Evolutionary conservation across 1,139 yeast genomes (phyloP).

Genomic region (Pneumocystis oryctolagi): DNA sequence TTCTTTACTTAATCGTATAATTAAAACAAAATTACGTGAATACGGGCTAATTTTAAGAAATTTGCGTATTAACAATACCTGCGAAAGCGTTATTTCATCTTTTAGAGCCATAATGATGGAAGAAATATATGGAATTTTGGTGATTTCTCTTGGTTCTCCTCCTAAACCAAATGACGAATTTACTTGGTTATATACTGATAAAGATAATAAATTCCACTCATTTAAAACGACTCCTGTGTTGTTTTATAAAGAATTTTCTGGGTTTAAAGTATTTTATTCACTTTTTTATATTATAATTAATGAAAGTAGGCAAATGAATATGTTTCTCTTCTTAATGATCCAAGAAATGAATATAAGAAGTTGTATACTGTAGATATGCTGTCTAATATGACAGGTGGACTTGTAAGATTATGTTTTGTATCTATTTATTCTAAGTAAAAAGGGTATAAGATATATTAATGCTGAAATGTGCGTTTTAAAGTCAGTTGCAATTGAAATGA

Average conservation of each 20-base stretch:
- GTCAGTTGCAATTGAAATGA: constrained; percentile 41
- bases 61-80: constrained; percentile 22
- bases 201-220: constrained; percentile 36
- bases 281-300: constrained; percentile 22
- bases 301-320: constrained; percentile 21
- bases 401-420: constrained; percentile 22
- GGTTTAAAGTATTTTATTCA: constrained; percentile 29
- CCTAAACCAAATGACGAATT: constrained; percentile 43
- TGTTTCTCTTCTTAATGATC: constrained; percentile 50
- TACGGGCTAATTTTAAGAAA: constrained; percentile 42
- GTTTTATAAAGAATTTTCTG: constrained; percentile 28
- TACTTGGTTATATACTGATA: constrained; percentile 48
- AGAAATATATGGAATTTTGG: constrained; percentile 39
- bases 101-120: constrained; percentile 21
- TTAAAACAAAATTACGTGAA: constrained; percentile 46
- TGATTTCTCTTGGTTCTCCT: constrained; percentile 46
- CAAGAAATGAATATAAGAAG: constrained; percentile 39
- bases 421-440: neutral
- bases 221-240: constrained; percentile 38
- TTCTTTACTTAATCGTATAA: constrained; percentile 32
- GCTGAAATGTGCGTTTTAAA: constrained; percentile 37
- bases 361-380: constrained; percentile 49
- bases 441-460: constrained; percentile 42
- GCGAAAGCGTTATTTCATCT: constrained; percentile 6
- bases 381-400: constrained; percentile 47